A percentile compares a stretch with the other conserved stretches of the same genome.
These are phyloP conservation scores for Cytauxzoon felis DNA, from an alignment of 169 alveolate genomes.

Conservation along the genomic window DNA sequence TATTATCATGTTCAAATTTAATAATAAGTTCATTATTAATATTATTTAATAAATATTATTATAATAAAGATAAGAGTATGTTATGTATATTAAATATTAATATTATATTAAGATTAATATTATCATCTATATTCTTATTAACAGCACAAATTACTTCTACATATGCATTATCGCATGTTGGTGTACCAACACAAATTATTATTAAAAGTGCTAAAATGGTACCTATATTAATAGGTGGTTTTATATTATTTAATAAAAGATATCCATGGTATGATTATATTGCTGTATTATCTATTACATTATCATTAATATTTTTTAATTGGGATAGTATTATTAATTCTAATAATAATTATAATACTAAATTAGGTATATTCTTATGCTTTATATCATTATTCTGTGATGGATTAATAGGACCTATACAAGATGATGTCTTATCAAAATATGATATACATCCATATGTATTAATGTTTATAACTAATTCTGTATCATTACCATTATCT, in stretches of 20 bases:
- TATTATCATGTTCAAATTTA: conserved; percentile 14
- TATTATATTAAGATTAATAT: conserved; percentile 36
- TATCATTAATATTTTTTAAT: conserved; percentile 78
- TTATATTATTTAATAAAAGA: conserved; percentile 76
- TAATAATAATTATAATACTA: conserved; percentile 65
- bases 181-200: conserved; percentile 86
- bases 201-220: conserved; percentile 88
- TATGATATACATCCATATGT: conserved; percentile 74
- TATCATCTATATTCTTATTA: conserved; percentile 75
- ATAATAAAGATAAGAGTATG: conserved; percentile 1
- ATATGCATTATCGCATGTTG: conserved; percentile 79
- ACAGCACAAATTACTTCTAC: conserved; percentile 79
- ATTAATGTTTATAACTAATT: conserved; percentile 80
- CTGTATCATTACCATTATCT: conserved; percentile 70
- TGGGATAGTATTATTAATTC: conserved; percentile 61
- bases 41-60: conserved; percentile 13
- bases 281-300: conserved; percentile 79
- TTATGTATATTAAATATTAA: conserved; percentile 18
- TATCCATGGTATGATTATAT: conserved; percentile 86
- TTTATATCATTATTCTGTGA: conserved; percentile 82
- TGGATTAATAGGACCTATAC: conserved; percentile 87
- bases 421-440: conserved; percentile 78
- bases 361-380: conserved; percentile 76
- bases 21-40: conserved; percentile 12
- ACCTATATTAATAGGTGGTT: conserved; percentile 86